These are phyloP conservation scores for Leccinum arenicola DNA, from an alignment of 768 basidiomycete species.

Conservation along the genomic window DNA sequence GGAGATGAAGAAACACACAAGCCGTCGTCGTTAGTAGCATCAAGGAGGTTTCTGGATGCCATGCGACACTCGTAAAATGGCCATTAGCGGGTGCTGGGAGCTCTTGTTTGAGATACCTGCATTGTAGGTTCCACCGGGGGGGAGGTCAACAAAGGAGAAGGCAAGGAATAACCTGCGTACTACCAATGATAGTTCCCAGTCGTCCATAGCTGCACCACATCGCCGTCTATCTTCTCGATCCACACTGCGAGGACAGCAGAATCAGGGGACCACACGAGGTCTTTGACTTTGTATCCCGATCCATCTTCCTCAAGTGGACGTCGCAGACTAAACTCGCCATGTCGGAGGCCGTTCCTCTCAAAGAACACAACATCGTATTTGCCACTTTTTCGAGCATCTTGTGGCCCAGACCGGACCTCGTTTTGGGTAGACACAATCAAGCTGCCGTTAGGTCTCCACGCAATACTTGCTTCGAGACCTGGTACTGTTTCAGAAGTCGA, in stretches of 20 bases:
- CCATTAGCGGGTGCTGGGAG: conserved; percentile 49
- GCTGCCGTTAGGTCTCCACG: conserved; percentile 89
- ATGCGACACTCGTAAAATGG: conserved; percentile 70
- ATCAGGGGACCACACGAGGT: conserved; percentile 85
- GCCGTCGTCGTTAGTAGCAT: conserved; percentile 63
- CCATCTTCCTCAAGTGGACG: conserved; percentile 32
- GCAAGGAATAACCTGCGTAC: conserved; percentile 1
- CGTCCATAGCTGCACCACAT: conserved; percentile 93
- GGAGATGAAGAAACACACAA: conserved; percentile 42
- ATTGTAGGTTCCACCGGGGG: background rate
- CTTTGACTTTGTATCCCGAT: conserved; percentile 73
- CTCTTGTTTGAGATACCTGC: conserved; percentile 93
- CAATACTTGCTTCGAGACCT: conserved; percentile 74
- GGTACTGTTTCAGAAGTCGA: conserved; percentile 82
- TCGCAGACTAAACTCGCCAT: conserved; percentile 80
- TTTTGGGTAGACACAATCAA: conserved; percentile 80
- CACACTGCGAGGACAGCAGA: conserved; percentile 84
- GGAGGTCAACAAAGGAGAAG: conserved; percentile 6
- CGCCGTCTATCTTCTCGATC: conserved; percentile 65
- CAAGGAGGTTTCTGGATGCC: conserved; percentile 84
- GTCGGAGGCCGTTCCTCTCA: conserved; percentile 90
- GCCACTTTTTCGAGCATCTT: conserved; percentile 61
- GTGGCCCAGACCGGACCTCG: conserved; percentile 69
- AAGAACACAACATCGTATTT: conserved; percentile 90
- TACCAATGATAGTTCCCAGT: conserved; percentile 95